Conservation (phyloP, 768 basidiomycete genomes). For the Suillus plorans region DNA sequence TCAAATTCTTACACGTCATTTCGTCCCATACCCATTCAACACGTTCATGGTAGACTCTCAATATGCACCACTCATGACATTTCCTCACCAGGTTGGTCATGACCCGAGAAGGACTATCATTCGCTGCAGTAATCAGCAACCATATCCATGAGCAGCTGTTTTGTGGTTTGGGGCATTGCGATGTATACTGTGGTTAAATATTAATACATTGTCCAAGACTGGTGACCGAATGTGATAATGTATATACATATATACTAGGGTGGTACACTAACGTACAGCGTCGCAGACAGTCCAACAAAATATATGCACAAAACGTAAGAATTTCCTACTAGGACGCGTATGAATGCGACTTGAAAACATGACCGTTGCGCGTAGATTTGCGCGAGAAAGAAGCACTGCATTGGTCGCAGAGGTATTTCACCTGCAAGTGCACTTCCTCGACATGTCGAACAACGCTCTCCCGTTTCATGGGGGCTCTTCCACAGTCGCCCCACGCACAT, state of each 20-base stretch:
- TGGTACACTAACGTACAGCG: background rate
- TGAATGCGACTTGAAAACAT: constrained; percentile 7
- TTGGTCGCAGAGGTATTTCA: constrained; percentile 14
- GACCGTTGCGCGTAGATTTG: constrained; percentile 17
- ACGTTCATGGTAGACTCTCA: constrained; percentile 40
- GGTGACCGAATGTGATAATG: background rate
- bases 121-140: too few relatives aligned
- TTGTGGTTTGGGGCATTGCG: too few relatives aligned
- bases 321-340: background rate
- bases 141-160: too few relatives aligned
- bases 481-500: constrained; percentile 24
- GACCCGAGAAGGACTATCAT: too few relatives aligned
- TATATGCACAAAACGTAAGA: background rate
- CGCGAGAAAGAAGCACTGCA: constrained; percentile 29
- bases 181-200: background rate
- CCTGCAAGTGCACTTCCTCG: constrained; percentile 24
- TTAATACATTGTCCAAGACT: background rate
- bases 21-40: constrained; percentile 17
- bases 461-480: constrained; percentile 18
- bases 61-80: constrained; percentile 37
- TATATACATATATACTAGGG: background rate
- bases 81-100: too few relatives aligned
- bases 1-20: background rate
- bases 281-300: background rate
- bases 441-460: constrained; percentile 29